Percentiles rank a stretch among this genome's conserved stretches.
Conservation (phyloP, 192 early-diverging fungal species). For the Thoreauomyces humboldtii region DNA sequence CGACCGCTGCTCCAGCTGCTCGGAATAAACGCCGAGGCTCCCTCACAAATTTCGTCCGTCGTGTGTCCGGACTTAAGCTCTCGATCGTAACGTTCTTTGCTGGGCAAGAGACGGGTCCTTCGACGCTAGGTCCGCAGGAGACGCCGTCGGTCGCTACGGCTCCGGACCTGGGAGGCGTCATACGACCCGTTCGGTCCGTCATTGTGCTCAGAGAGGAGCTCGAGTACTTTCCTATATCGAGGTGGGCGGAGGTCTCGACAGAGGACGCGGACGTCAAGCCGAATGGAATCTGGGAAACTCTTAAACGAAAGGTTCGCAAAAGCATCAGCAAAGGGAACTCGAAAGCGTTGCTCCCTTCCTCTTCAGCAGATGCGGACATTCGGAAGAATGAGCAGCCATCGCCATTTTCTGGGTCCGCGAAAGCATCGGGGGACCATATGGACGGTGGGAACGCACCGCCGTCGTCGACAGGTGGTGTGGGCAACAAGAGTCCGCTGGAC, state of each 20-base stretch:
- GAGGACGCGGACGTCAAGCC: neutral
- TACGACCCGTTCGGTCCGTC: no score
- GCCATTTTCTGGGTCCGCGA: no score
- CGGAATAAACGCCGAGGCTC: neutral
- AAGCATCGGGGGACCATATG: no score
- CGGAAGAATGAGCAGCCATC: neutral
- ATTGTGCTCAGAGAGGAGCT: slow-evolving; percentile 28
- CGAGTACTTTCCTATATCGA: slow-evolving; percentile 18
- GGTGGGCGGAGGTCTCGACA: no score
- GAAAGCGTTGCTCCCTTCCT: no score
- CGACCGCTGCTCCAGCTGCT: no score
- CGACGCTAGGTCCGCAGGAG: neutral
- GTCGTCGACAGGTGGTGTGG: no score
- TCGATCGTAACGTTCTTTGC: slow-evolving; percentile 24
- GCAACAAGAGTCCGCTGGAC: neutral
- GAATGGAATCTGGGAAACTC: slow-evolving; percentile 8
- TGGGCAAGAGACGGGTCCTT: neutral
- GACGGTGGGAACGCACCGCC: no score
- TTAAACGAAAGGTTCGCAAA: neutral
- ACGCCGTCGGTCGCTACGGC: neutral
- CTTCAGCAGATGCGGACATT: neutral
- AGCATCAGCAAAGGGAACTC: slow-evolving; percentile 6
- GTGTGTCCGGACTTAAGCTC: slow-evolving; percentile 8
- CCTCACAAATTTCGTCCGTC: slow-evolving; percentile 5
- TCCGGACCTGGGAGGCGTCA: neutral